Evolutionary conservation across 345 rosid species (phyloP).

Genomic region (Anastatica hierochuntica): DNA sequence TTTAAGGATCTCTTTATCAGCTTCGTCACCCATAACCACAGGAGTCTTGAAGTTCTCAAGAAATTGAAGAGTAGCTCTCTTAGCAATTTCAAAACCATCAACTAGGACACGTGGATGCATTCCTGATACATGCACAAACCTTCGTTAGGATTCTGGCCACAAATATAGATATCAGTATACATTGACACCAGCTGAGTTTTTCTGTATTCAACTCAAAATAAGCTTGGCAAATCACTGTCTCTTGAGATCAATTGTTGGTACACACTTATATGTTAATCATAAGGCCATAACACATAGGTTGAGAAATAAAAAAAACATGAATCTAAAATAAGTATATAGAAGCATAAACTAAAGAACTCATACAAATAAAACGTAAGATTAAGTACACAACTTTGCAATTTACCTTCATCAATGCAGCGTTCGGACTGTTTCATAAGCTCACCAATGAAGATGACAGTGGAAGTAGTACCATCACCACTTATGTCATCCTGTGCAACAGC

Average conservation of each 20-base stretch:
- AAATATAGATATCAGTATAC: not conserved
- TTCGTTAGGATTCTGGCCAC: constrained; percentile 3
- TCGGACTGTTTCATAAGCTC: constrained; percentile 98
- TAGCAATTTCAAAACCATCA: constrained; percentile 98
- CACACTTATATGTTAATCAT: not conserved
- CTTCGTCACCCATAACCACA: constrained; percentile 88
- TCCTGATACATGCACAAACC: constrained; percentile 35
- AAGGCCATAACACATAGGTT: not conserved
- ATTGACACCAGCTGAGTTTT: not conserved
- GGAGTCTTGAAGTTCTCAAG: constrained; percentile 96
- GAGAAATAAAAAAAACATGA: not conserved
- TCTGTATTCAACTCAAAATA: not conserved
- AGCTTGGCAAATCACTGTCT: not conserved
- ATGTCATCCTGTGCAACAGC: constrained; percentile 98
- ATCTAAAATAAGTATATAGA: not conserved
- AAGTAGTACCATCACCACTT: constrained; percentile 99
- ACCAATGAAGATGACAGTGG: constrained; percentile 91
- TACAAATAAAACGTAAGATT: not conserved
- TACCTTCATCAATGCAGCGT: constrained; percentile 95
- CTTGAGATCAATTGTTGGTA: not conserved
- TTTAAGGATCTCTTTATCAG: constrained; percentile 86
- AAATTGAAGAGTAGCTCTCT: constrained; percentile 85
- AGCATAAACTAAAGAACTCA: too few relatives aligned
- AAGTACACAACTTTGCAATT: constrained; percentile 2
- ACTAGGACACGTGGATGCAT: constrained; percentile 99